Evolutionary conservation across 1,284 basidiomycete genomes (phyloP).

Genomic region (Pulchroboletus neoregius): DNA sequence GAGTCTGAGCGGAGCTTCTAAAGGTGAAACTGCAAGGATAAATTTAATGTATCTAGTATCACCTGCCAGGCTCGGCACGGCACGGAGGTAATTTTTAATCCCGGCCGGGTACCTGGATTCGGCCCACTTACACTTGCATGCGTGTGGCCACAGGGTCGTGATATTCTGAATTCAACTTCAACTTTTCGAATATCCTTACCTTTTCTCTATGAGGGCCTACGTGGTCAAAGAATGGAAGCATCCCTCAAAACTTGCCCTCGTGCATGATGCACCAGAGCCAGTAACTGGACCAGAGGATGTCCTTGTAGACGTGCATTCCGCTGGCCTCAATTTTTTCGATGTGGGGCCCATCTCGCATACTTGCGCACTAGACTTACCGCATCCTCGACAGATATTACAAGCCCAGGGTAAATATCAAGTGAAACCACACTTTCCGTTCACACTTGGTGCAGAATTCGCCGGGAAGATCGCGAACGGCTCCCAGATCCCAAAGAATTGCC

Average conservation of each 20-base stretch:
- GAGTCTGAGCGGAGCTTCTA: too few species aligned
- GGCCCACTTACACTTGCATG: background rate
- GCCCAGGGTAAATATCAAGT: slow-evolving; percentile 85
- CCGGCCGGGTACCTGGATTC: background rate
- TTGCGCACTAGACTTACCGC: background rate
- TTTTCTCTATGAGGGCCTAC: slow-evolving; percentile 69
- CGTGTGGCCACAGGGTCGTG: background rate
- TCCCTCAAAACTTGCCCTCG: slow-evolving; percentile 63
- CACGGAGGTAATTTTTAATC: background rate
- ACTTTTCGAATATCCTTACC: background rate
- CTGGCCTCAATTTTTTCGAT: slow-evolving; percentile 79
- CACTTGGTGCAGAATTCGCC: slow-evolving; percentile 82
- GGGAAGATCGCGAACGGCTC: slow-evolving; percentile 73
- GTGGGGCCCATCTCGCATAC: slow-evolving; percentile 35
- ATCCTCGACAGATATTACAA: slow-evolving; percentile 63
- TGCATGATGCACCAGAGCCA: slow-evolving; percentile 60
- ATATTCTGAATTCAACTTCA: background rate
- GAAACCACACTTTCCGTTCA: slow-evolving; percentile 81
- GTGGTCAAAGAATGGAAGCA: slow-evolving; percentile 71
- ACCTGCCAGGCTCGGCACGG: too few species aligned
- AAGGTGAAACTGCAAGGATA: too few species aligned
- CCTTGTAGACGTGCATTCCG: slow-evolving; percentile 78
- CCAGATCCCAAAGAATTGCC: slow-evolving; percentile 80
- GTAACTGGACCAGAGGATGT: slow-evolving; percentile 55
- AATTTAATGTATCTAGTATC: too few species aligned